Evolutionary conservation across 2,329 filamentous ascomycete genomes (phyloP), one percentile per base, ranked within the genome.

Genomic region (Trichoderma oligosporum): DNA sequence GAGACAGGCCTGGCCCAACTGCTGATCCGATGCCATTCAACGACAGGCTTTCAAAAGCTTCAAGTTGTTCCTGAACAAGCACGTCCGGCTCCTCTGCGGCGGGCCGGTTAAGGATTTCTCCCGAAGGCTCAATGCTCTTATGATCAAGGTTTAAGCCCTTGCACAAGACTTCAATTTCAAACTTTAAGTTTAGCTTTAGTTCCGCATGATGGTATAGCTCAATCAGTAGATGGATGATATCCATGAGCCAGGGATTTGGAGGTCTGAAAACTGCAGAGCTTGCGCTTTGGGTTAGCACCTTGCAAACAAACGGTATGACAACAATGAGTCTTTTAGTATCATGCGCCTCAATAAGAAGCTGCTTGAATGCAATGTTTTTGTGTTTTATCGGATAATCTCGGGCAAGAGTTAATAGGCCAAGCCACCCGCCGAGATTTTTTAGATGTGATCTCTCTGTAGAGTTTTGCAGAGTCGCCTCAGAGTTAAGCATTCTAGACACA

Each of bases 221-320:
- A 65, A 96, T 89, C 33, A 99, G 80, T 7, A 97, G 78, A 62
- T 89, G 84, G 56, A 99, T 84, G 54, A 99, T 94, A 66, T 99
- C 94, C 89, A 97, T 96, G 42, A 97, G 73, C 94, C 94, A 99
- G 1, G 94, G 94, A 66, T 99, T 99, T 1, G 94, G 94, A 9
- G 93, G 92, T 57, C 86, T 88, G 75, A 99, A 99, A 8, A 97
- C 87, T 11, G 87, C 88, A 0, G 94, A 97, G 49, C 85, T 83
- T 35, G 84, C 85, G 18, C 91, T 92, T 69, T 97, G 91, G 20
- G 88, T 82, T 20, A 99, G 77, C 4, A 97, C 91, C 73, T 97
- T 97, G 82, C 94, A 99, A 53, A 96, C 94, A 70, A 99, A 99
- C 0, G 94, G 94, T 59, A 99, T 96, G 46, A 94, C 93, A 36